Base-by-base conservation (phyloP, 1,284 basidiomycete genomes). In the Ganoderma sinense region DNA sequence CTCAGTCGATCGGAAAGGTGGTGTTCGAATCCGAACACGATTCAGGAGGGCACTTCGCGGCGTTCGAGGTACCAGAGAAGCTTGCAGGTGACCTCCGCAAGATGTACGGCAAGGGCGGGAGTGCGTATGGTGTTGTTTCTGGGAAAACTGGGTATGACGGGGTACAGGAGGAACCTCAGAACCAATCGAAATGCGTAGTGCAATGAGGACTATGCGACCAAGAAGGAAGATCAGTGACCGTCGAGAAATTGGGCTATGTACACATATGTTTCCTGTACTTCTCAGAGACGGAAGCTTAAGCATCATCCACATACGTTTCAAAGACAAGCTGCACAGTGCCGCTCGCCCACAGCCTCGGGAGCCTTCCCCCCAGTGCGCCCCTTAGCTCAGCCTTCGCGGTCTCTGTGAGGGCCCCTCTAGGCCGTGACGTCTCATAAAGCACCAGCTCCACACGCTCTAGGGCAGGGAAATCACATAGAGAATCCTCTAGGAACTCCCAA, bases 11-110 rank as follows among this genome's bases (percentile, higher is more conserved):
- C 18, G 76, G 75, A 2, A 77, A 76, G 13, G 70, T 79, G 10
- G 75, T 79, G 6, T 78, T 73, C 55, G 72, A 58, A 31, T 58
- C 55, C 18, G 33, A 36, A 20, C 79, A 81, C 62, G 68, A 70
- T 18, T 43, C 65, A 8, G 80, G 80, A 5, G 80, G 79, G 4
- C 80, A 80, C 69, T 81, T 81, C 59, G 77, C 80, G 0, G 76
- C 80, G 4, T 70, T 77, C 60, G 78, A 81, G 64, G 56, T 73
- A 45, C 80, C 80, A 0, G 76, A 75, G 58, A 72, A 62, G 13
- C 75, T 81, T 11, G 79, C 66, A 0, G 70, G 65, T 18, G 80
- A 81, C 56, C 18, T 81, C 29, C 69, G 75, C 51, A 74, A 67
- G 64, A 80, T 81, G 80, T 80, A 76, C 55, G 76, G 75, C 16